These are phyloP conservation scores for Candida germanica DNA, from an alignment of 805 yeast species.

Conservation along the genomic window DNA sequence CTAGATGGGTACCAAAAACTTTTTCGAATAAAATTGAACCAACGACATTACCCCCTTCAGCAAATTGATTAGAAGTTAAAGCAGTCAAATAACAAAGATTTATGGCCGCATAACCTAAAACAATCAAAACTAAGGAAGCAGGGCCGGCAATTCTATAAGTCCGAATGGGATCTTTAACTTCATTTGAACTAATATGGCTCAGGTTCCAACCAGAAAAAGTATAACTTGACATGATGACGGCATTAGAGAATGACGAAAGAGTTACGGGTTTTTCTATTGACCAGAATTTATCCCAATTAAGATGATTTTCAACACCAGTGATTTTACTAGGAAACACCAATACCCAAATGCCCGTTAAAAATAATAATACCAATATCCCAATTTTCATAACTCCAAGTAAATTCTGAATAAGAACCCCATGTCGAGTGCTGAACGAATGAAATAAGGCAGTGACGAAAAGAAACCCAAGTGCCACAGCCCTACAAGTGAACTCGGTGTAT, in stretches of 20 bases:
- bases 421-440: slow-evolving; percentile 58
- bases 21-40: slow-evolving; percentile 59
- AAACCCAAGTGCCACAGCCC: slow-evolving; percentile 31
- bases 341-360: slow-evolving; percentile 57
- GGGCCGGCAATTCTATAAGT: slow-evolving; percentile 65
- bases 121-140: slow-evolving; percentile 44
- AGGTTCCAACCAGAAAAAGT: slow-evolving; percentile 64
- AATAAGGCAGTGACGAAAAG: slow-evolving; percentile 32
- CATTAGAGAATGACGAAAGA: slow-evolving; percentile 48
- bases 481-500: slow-evolving; percentile 31
- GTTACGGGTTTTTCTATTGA: slow-evolving; percentile 24
- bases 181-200: slow-evolving; percentile 60
- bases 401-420: slow-evolving; percentile 62
- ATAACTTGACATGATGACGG: slow-evolving; percentile 56
- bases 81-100: slow-evolving; percentile 57
- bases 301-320: slow-evolving; percentile 44
- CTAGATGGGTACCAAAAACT: slow-evolving; percentile 50
- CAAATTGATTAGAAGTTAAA: slow-evolving; percentile 51
- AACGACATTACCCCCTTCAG: slow-evolving; percentile 52
- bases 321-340: slow-evolving; percentile 44
- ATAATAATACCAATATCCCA: slow-evolving; percentile 49
- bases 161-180: slow-evolving; percentile 54
- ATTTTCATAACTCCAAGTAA: slow-evolving; percentile 61
- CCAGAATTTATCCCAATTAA: slow-evolving; percentile 30
- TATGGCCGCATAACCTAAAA: slow-evolving; percentile 48